These are phyloP conservation scores for Mikania micrantha DNA, from an alignment of 129 eudicot species.

Conservation along the genomic window DNA sequence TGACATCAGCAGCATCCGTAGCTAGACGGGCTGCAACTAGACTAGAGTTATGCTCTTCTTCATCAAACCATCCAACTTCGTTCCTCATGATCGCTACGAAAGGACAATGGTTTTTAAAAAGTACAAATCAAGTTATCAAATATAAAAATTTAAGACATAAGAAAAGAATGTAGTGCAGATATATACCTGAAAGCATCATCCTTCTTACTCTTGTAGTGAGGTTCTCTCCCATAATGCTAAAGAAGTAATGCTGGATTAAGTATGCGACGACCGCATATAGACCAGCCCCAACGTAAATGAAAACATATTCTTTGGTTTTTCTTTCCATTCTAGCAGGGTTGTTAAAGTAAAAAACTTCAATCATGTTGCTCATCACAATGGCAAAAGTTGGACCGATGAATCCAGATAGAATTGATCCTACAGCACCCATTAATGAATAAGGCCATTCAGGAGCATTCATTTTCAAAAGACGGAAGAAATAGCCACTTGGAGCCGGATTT, in stretches of 20 bases:
- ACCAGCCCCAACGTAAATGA: constrained; percentile 89
- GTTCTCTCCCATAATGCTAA: constrained; percentile 97
- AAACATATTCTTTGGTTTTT: constrained; percentile 94
- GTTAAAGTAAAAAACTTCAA: constrained; percentile 80
- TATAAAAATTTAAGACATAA: not conserved
- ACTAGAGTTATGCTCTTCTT: constrained; percentile 97
- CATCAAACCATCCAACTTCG: constrained; percentile 99
- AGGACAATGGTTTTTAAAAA: not conserved
- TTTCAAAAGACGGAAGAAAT: constrained; percentile 81
- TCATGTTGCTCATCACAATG: constrained; percentile 97
- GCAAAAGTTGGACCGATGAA: constrained; percentile 98
- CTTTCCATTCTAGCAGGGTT: constrained; percentile 82
- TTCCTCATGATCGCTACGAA: constrained; percentile 83
- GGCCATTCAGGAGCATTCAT: constrained; percentile 98
- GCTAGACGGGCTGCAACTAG: constrained; percentile 87
- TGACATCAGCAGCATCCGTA: constrained; percentile 96
- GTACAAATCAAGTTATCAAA: not conserved
- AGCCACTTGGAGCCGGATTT: constrained; percentile 75
- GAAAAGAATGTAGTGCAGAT: not conserved
- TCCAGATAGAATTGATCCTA: constrained; percentile 85
- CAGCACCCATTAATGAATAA: constrained; percentile 90
- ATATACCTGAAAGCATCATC: constrained; percentile 92
- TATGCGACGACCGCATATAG: constrained; percentile 92
- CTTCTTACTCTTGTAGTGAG: constrained; percentile 96
- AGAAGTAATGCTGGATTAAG: constrained; percentile 96